Conservation (phyloP, 2,329 filamentous ascomycete species). For the Neonectria ditissima region DNA sequence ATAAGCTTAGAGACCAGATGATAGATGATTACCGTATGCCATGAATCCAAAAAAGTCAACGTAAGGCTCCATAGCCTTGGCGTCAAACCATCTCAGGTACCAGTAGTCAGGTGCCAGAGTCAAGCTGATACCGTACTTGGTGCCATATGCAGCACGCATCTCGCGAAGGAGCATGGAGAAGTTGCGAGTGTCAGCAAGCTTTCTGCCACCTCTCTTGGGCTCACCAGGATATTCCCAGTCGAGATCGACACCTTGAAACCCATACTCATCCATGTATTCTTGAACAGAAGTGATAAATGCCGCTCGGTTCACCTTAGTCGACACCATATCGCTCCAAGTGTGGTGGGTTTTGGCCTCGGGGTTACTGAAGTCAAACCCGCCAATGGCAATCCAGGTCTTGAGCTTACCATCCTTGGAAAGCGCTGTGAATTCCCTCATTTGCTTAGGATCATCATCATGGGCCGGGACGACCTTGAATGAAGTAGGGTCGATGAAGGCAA, state of each 20-base stretch:
- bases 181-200: slow-evolving; percentile 51
- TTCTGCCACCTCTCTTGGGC: slow-evolving; percentile 52
- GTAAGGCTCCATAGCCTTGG: slow-evolving; percentile 51
- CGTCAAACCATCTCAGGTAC: slow-evolving; percentile 54
- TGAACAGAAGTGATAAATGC: slow-evolving; percentile 54
- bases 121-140: slow-evolving; percentile 54
- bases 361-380: too few species aligned
- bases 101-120: slow-evolving; percentile 53
- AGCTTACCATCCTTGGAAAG: too few species aligned
- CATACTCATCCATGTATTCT: slow-evolving; percentile 34
- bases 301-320: too few species aligned
- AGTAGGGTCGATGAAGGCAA: too few species aligned
- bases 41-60: slow-evolving; percentile 55
- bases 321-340: slow-evolving; percentile 45
- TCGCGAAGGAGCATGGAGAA: slow-evolving; percentile 50
- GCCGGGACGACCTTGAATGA: too few species aligned
- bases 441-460: too few species aligned
- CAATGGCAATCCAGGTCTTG: too few species aligned
- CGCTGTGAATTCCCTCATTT: too few species aligned
- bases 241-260: slow-evolving; percentile 55
- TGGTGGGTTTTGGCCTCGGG: slow-evolving; percentile 40
- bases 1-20: too few species aligned
- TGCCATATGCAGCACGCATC: slow-evolving; percentile 47
- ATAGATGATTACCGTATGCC: too few species aligned
- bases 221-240: slow-evolving; percentile 61